Conservation (phyloP, 2,329 filamentous ascomycete genomes). For the Colletotrichum falcatum region DNA sequence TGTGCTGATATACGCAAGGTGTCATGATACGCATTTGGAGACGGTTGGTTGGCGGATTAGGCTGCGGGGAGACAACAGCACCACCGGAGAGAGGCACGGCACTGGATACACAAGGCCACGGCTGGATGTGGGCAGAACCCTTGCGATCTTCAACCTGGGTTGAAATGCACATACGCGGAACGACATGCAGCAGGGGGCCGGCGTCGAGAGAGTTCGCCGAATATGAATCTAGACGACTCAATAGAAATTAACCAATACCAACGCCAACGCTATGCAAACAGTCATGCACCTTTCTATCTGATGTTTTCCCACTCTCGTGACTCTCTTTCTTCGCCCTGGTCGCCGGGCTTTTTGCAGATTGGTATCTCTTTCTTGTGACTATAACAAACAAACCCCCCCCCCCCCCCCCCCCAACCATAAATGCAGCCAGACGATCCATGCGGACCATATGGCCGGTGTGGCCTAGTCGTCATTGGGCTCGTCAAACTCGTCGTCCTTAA, state of each 20-base stretch:
- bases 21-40: not conserved
- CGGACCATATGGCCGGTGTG: not conserved
- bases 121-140: not conserved
- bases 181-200: not conserved
- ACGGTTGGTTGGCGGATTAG: not conserved
- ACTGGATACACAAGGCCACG: not conserved
- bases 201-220: constrained; percentile 2
- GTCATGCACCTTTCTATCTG: constrained; percentile 5
- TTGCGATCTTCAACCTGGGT: not conserved
- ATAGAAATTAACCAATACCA: constrained; percentile 42
- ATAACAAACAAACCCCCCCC: too few relatives aligned
- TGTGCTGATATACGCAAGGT: not conserved
- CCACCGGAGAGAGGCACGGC: not conserved
- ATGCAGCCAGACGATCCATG: not conserved
- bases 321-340: not conserved
- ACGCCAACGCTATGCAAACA: constrained; percentile 60
- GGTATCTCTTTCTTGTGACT: not conserved
- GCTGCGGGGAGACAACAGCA: not conserved
- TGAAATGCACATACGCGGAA: not conserved
- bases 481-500: constrained; percentile 68
- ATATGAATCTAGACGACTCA: constrained; percentile 32
- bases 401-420: not conserved
- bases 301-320: not conserved
- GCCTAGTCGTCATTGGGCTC: constrained; percentile 44
- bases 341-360: not conserved